Conservation (phyloP, 1,284 basidiomycete species). For the Rhodotorula sp. region DNA sequence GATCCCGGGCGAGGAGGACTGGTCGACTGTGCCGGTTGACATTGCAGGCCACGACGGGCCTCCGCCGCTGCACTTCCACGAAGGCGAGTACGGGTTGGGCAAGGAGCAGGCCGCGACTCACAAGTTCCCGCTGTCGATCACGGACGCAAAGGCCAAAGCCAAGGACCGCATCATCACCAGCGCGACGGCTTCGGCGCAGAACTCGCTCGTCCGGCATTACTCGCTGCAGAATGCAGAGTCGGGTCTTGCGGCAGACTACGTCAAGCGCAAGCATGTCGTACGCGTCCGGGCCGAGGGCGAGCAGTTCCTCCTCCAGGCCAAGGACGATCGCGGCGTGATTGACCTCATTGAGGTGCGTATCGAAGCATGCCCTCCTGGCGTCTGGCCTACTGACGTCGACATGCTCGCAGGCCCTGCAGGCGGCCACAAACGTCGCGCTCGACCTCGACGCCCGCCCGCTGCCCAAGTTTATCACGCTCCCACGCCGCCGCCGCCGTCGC, state of each 20-base stretch:
- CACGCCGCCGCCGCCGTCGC: slow-evolving; percentile 51
- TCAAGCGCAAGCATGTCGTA: slow-evolving; percentile 93
- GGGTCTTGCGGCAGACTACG: slow-evolving; percentile 90
- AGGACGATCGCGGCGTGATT: slow-evolving; percentile 78
- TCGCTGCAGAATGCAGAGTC: slow-evolving; percentile 81
- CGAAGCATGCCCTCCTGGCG: slow-evolving; percentile 43
- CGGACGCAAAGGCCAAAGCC: slow-evolving; percentile 32
- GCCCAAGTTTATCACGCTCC: slow-evolving; percentile 67
- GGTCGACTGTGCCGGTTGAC: slow-evolving; percentile 17
- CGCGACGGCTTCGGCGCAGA: slow-evolving; percentile 34
- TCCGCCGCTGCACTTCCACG: slow-evolving; percentile 41
- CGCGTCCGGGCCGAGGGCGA: slow-evolving; percentile 88
- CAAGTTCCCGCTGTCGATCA: slow-evolving; percentile 29
- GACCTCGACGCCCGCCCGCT: slow-evolving; percentile 87
- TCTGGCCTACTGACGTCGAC: slow-evolving; percentile 19
- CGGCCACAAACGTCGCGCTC: slow-evolving; percentile 85
- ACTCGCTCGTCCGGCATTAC: slow-evolving; percentile 60
- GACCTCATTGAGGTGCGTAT: slow-evolving; percentile 87
- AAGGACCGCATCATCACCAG: slow-evolving; percentile 33
- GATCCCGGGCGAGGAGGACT: slow-evolving; percentile 44
- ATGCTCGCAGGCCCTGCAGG: slow-evolving; percentile 63
- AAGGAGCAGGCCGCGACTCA: neutral
- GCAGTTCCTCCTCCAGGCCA: slow-evolving; percentile 92
- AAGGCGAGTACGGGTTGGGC: slow-evolving; percentile 41
- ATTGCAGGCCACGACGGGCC: slow-evolving; percentile 42